Base-by-base conservation (phyloP, 345 rosid genomes). In the Acer yangbiense region DNA sequence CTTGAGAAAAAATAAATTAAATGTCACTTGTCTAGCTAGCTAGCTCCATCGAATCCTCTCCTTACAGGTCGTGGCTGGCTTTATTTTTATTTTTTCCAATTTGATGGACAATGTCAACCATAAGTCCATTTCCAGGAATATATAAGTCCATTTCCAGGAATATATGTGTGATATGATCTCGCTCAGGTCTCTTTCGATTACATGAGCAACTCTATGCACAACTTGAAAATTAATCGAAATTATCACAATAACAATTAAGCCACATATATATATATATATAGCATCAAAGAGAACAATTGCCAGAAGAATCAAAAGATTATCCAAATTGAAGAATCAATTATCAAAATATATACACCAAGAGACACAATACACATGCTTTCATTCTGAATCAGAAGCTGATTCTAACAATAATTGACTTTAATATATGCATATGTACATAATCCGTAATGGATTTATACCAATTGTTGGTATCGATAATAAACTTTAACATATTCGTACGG, bases 311-410 rank as follows among this genome's bases (percentile, higher is more conserved):
- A 27, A 50, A 70, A 66, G 66, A 55, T 75, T 29, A 39, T 69
- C 61, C 43, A 4, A 58, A 44, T 55, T 2, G 16, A 20, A 12
- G 68, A 50, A 63, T 46, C 13, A n/a, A 23, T n/a, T n/a, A n/a
- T n/a, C n/a, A 23, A 68, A n/a, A 67, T 43, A 7, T 54, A 8
- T 21, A 23, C 18, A 35, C 1, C 14, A 12, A 39, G 17, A 54
- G 25, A 66, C 64, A 4, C 44, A 66, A 46, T 35, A 35, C 39
- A 4, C 39, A 35, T 35, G 23, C 71, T 16, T 41, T 20, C 61
- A 2, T 39, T 23, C 3, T 61, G 78, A 79, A 69, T 63, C 72
- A 41, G 82, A 80, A 75, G 72, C 82, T 39, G 72, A 70, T 75
- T 69, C 81, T 57, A 43, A 8, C 46, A 11, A 43, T 43, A 43